phyloP scores from a whole-genome alignment of 768 basidiomycete genomes.

The Leccinum pellstonianum region DNA sequence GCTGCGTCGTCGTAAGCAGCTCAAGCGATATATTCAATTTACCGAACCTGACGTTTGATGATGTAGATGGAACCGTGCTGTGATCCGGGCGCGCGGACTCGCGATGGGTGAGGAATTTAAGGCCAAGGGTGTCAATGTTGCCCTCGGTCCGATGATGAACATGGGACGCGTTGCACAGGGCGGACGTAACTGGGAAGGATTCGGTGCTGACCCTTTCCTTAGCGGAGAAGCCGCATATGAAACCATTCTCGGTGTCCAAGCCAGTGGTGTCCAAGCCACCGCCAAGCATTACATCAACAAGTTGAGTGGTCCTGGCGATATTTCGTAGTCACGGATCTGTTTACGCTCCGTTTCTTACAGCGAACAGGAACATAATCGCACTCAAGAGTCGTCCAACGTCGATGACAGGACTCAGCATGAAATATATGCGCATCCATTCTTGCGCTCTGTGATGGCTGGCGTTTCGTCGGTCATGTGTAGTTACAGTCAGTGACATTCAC shows the following conservation, averaged over 20 bases:
- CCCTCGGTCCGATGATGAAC: constrained; percentile 84
- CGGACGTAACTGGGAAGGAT: constrained; percentile 95
- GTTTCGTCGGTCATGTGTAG: constrained; percentile 69
- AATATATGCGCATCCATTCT: constrained; percentile 54
- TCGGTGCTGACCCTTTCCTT: constrained; percentile 87
- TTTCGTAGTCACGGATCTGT: background rate
- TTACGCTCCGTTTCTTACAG: constrained; percentile 15
- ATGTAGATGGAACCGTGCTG: constrained; percentile 66
- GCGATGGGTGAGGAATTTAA: constrained; percentile 82
- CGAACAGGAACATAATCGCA: constrained; percentile 38
- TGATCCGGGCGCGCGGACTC: constrained; percentile 74
- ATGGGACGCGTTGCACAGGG: constrained; percentile 75
- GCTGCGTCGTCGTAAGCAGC: constrained; percentile 70
- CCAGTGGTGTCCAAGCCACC: constrained; percentile 80
- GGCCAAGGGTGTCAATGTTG: constrained; percentile 82
- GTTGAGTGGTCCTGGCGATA: constrained; percentile 34
- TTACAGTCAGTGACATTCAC: constrained; percentile 38
- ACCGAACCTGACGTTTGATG: background rate
- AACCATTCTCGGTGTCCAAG: constrained; percentile 81
- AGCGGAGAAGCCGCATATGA: constrained; percentile 74
- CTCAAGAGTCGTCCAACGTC: constrained; percentile 36
- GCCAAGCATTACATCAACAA: constrained; percentile 84
- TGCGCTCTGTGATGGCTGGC: constrained; percentile 61
- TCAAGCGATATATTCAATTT: background rate
- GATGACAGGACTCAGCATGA: constrained; percentile 52